Base-by-base conservation (phyloP, 176 grass and related monocot genomes). In the Neostapfia colusana region DNA sequence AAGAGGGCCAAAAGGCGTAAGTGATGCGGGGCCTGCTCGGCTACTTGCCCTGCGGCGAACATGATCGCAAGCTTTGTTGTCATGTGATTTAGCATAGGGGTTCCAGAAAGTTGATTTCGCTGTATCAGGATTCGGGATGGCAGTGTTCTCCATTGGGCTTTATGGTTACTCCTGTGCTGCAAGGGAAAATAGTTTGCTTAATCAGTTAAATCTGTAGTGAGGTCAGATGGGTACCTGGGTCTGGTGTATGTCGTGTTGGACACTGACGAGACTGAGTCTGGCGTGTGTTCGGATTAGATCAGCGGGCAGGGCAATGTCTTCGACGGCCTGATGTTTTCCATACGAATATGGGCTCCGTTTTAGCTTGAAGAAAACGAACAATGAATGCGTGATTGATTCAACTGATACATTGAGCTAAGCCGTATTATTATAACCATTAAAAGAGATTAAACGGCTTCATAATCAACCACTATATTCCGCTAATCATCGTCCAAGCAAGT, bases 1-100 rank as follows among this genome's bases (percentile, higher is more conserved):
- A 89, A 49, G n/a, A 65, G 72, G 18, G 7, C 57, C 41, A 89
- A 93, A 51, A 59, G 40, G n/a, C 55, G 44, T 8, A 87, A 89
- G 70, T 79, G 70, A 86, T 51, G 79, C 34, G 13, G 17, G 14
- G 59, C 49, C 15, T n/a, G 5, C 23, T 16, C 12, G 3, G 31
- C 36, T 78, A 51, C 20, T 26, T 12, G 28, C 15, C 13, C 31
- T 38, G 7, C 41, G 46, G 20, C 0, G n/a, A 55, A 3, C 64
- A 79, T 54, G 0, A 7, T 43, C 23, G 41, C 10, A 20, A 75
- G 54, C 39, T 45, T 62, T 13, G 38, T 27, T 61, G 72, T 27
- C 7, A 31, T 42, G 7, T 62, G 73, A 34, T 61, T 51, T 59
- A 24, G 6, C 27, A 55, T 15, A 48, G 12, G 11, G 31, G 55